Conservation (phyloP, 2,329 filamentous ascomycete genomes). For the Epichloe aotearoae region DNA sequence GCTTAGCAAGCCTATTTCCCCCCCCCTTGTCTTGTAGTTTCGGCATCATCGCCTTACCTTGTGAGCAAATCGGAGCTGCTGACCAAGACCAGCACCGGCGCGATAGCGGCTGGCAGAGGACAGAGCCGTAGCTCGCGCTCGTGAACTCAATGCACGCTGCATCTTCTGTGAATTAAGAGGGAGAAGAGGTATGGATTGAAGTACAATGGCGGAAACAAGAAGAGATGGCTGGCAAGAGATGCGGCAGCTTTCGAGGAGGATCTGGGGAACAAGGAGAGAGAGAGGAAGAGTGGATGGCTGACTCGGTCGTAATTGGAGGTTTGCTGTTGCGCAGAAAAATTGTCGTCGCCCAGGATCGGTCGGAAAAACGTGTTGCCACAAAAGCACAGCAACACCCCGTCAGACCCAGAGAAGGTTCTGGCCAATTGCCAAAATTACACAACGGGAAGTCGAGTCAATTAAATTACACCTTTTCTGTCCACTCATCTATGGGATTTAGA, state of each 20-base stretch:
- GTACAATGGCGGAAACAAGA: constrained; percentile 10
- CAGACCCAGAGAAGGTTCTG: constrained; percentile 9
- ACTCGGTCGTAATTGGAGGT: constrained; percentile 5
- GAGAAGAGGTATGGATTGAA: constrained; percentile 16
- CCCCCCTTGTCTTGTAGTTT: background rate
- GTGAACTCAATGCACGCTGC: constrained; percentile 87
- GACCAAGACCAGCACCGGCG: constrained; percentile 52
- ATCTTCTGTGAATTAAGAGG: constrained; percentile 43
- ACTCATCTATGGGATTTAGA: background rate
- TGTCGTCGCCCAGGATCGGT: constrained; percentile 24
- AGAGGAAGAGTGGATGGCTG: constrained; percentile 5
- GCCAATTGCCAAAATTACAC: constrained; percentile 2
- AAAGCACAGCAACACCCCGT: background rate
- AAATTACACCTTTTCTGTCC: background rate
- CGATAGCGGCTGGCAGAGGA: constrained; percentile 56
- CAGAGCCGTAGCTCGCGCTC: constrained; percentile 67
- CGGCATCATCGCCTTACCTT: constrained; percentile 49
- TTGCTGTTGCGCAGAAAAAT: constrained; percentile 24
- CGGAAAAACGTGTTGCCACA: constrained; percentile 22
- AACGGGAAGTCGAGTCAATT: no score
- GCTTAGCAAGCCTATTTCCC: background rate
- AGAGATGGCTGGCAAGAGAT: constrained; percentile 9
- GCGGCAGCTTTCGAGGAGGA: constrained; percentile 2
- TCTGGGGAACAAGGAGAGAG: constrained; percentile 6
- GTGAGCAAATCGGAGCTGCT: constrained; percentile 93